Percentiles rank a stretch among this genome's conserved stretches.
Evolutionary conservation across 2,329 filamentous ascomycete genomes (phyloP).

Genomic region (Aspergillus unguis): DNA sequence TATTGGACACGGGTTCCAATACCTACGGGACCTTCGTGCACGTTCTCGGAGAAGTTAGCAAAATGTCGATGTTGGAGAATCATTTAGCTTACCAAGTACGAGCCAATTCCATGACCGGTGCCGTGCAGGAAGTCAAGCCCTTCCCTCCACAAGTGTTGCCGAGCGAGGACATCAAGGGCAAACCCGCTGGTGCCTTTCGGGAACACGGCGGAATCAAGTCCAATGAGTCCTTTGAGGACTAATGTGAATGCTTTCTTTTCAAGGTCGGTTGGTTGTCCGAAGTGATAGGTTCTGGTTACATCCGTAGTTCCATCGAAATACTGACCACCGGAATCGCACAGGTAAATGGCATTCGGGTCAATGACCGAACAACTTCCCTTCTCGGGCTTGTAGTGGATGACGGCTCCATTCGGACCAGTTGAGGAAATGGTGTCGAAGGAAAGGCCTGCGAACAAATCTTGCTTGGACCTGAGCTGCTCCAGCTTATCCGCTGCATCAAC

Average conservation of each 20-base stretch:
- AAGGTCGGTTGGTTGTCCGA: conserved; percentile 75
- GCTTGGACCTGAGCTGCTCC: conserved; percentile 59
- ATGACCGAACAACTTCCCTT: conserved; percentile 76
- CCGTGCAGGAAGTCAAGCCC: conserved; percentile 95
- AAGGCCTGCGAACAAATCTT: conserved; percentile 77
- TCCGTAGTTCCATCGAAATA: conserved; percentile 95
- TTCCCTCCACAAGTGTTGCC: conserved; percentile 88
- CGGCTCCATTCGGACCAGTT: conserved; percentile 84
- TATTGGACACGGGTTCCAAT: conserved; percentile 91
- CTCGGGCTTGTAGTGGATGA: conserved; percentile 95
- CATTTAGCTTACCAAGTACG: conserved; percentile 59
- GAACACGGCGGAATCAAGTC: conserved; percentile 79
- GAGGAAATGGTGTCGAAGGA: conserved; percentile 97
- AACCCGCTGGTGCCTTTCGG: conserved; percentile 95
- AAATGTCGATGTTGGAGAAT: neutral
- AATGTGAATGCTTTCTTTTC: conserved; percentile 90
- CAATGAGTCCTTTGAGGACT: conserved; percentile 91
- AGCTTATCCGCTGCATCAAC: conserved; percentile 90
- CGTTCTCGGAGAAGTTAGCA: conserved; percentile 56
- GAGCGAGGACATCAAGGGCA: conserved; percentile 80
- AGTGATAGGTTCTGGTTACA: conserved; percentile 89
- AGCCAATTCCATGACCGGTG: conserved; percentile 93
- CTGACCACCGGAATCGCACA: conserved; percentile 97
- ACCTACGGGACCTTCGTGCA: conserved; percentile 95
- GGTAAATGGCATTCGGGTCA: conserved; percentile 80